Evolutionary conservation across 73 alveolate species (phyloP).

Genomic region (Durusdinium trenchii): DNA sequence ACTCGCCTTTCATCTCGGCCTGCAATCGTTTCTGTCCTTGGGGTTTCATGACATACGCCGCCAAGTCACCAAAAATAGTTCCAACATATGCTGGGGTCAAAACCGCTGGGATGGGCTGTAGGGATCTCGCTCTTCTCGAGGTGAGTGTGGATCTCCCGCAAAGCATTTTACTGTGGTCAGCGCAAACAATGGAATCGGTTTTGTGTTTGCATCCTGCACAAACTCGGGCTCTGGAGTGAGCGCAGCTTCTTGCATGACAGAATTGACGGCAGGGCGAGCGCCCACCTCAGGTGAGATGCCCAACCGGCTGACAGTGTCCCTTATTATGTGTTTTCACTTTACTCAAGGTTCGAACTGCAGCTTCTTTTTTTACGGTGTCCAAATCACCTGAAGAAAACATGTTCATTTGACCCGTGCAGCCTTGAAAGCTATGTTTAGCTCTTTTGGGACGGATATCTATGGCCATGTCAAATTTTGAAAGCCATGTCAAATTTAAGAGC

Average conservation of each 20-base stretch:
- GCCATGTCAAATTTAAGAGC: not conserved
- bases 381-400: no score
- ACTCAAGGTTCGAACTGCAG: not conserved
- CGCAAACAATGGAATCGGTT: not conserved
- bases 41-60: not conserved
- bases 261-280: not conserved
- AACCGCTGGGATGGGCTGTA: conserved; percentile 10
- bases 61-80: not conserved
- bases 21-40: not conserved
- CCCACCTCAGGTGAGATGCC: not conserved
- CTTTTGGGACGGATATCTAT: no score
- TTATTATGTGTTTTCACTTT: not conserved
- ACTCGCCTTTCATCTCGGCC: not conserved
- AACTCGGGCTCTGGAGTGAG: not conserved
- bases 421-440: no score
- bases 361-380: not conserved
- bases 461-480: no score
- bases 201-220: not conserved
- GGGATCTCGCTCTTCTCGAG: no score
- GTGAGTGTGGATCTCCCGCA: not conserved
- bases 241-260: not conserved
- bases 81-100: not conserved
- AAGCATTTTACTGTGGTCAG: not conserved
- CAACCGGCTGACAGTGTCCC: not conserved
- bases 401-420: no score